These are phyloP conservation scores for Phytophthora multivora DNA, from an alignment of 352 stramenopile genomes.

Conservation along the genomic window DNA sequence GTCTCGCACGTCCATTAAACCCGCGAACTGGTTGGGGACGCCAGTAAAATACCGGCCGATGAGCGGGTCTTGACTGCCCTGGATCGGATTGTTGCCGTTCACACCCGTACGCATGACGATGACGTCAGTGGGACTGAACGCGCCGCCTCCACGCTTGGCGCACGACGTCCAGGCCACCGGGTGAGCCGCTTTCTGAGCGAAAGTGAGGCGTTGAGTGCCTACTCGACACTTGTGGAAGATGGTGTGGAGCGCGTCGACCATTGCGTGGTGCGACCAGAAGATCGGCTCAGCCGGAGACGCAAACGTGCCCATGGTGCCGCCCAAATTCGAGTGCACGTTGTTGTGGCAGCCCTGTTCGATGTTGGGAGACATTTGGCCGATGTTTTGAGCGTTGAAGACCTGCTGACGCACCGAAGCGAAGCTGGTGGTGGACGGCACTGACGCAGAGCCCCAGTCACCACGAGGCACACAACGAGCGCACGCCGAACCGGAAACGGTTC, in stretches of 20 bases:
- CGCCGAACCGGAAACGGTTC: conserved; percentile 8
- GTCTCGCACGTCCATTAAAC: conserved; percentile 52
- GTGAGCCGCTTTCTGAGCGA: conserved; percentile 51
- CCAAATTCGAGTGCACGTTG: conserved; percentile 58
- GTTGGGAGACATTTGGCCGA: conserved; percentile 52
- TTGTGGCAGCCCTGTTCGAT: conserved; percentile 66
- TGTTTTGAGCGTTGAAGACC: conserved; percentile 52
- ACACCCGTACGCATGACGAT: conserved; percentile 51
- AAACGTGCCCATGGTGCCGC: conserved; percentile 53
- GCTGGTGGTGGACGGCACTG: conserved; percentile 39
- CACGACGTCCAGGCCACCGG: conserved; percentile 57
- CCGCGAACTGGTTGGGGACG: conserved; percentile 45
- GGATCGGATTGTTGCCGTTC: conserved; percentile 41
- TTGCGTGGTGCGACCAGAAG: conserved; percentile 80
- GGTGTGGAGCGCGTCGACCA: conserved; percentile 68
- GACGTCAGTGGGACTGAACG: conserved; percentile 51
- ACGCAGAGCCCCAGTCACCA: conserved; percentile 36
- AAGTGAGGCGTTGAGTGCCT: conserved; percentile 42
- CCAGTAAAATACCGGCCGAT: conserved; percentile 48
- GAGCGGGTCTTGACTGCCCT: conserved; percentile 36
- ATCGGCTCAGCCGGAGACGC: conserved; percentile 58
- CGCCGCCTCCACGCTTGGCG: conserved; percentile 30
- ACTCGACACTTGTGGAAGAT: conserved; percentile 79
- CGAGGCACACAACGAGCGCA: conserved; percentile 61
- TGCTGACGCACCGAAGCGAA: conserved; percentile 56